Percentiles rank a stretch among this genome's conserved stretches.
These are phyloP conservation scores for Homolaphlyctis polyrhiza DNA, from an alignment of 371 early-diverging fungal genomes.

Conservation along the genomic window DNA sequence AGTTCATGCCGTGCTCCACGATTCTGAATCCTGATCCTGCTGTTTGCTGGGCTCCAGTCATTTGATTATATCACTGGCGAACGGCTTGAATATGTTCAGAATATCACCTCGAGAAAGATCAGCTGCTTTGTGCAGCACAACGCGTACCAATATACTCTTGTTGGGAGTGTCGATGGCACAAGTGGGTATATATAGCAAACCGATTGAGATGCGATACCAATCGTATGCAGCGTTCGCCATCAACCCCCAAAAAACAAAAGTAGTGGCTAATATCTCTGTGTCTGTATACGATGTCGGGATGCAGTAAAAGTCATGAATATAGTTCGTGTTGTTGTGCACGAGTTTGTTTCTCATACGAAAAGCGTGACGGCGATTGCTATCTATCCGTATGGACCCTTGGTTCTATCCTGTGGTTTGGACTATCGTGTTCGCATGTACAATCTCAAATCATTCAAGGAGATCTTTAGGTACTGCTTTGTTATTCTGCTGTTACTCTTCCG, in stretches of 20 bases:
- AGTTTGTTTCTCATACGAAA: conserved; percentile 34
- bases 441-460: conserved; percentile 37
- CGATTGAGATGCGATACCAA: too few species aligned
- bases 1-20: neutral
- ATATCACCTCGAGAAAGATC: conserved; percentile 20
- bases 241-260: conserved; percentile 29
- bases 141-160: conserved; percentile 28
- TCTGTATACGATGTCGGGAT: neutral
- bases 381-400: conserved; percentile 30
- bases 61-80: neutral
- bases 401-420: conserved; percentile 39
- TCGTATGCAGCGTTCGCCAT: conserved; percentile 17
- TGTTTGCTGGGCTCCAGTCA: neutral
- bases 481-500: neutral
- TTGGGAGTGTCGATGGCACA: conserved; percentile 22
- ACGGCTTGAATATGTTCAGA: neutral
- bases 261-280: conserved; percentile 8
- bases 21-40: neutral
- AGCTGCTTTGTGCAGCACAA: conserved; percentile 27
- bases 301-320: conserved; percentile 38
- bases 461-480: conserved; percentile 45
- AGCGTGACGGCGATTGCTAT: conserved; percentile 34
- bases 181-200: conserved; percentile 8
- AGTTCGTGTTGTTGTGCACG: conserved; percentile 35
- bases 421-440: conserved; percentile 38